A percentile compares a stretch with the other conserved stretches of the same genome.
These are phyloP conservation scores for Cryphonectria radicalis DNA, from an alignment of 2,329 filamentous ascomycete species.

Conservation along the genomic window DNA sequence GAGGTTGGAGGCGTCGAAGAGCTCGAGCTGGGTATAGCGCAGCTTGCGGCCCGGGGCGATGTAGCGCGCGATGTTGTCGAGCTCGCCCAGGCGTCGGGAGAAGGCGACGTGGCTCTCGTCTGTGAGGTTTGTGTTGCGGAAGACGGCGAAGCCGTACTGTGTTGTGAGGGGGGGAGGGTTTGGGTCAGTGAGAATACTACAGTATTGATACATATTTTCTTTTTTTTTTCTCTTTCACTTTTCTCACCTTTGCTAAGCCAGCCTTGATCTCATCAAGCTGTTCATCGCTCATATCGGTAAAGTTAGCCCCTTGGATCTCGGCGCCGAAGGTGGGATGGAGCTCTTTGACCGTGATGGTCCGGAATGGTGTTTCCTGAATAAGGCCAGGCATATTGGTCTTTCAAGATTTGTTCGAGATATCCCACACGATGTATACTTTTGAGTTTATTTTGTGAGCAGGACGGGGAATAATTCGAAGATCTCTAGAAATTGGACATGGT, in stretches of 20 bases:
- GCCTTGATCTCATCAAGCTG: constrained; percentile 39
- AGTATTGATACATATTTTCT: background rate
- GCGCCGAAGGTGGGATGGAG: constrained; percentile 36
- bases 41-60: constrained; percentile 49
- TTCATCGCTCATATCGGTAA: constrained; percentile 38
- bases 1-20: constrained; percentile 63
- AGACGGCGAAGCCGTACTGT: constrained; percentile 50
- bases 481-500: background rate
- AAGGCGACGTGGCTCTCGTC: constrained; percentile 57
- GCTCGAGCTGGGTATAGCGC: constrained; percentile 52
- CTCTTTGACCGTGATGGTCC: constrained; percentile 32
- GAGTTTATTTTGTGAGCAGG: background rate
- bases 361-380: constrained; percentile 34
- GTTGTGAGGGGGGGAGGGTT: background rate
- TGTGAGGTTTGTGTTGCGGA: constrained; percentile 54
- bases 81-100: constrained; percentile 54
- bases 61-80: constrained; percentile 59
- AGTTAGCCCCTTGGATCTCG: constrained; percentile 40
- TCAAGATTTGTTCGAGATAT: background rate
- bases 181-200: background rate
- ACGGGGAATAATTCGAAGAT: too few relatives aligned
- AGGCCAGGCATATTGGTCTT: constrained; percentile 37
- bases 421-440: background rate
- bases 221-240: background rate
- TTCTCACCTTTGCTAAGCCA: constrained; percentile 40